Evolutionary conservation across 169 alveolate genomes (phyloP).

Genomic region (Plasmodium billcollinsi): DNA sequence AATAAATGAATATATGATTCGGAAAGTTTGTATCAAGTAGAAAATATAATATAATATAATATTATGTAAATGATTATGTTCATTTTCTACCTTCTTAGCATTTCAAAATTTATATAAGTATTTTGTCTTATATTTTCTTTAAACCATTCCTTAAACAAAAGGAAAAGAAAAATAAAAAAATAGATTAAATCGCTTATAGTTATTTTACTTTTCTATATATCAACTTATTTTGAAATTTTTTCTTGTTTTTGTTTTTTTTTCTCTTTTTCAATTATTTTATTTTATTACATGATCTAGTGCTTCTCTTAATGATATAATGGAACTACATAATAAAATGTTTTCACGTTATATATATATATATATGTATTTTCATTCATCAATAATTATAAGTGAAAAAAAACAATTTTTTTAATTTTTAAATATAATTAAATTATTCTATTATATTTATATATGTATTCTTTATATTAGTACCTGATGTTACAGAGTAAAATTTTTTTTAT

Average conservation of each 20-base stretch:
- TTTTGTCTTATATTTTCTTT: slow-evolving; percentile 51
- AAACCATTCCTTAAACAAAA: slow-evolving; percentile 52
- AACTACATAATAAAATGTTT: slow-evolving; percentile 9
- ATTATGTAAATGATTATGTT: no score
- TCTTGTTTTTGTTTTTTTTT: background rate
- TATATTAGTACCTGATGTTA: slow-evolving; percentile 26
- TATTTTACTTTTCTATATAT: background rate
- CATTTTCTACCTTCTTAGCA: slow-evolving; percentile 21
- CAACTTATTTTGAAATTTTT: background rate
- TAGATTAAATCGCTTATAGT: background rate
- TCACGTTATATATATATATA: background rate
- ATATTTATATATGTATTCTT: background rate
- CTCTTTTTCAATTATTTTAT: background rate
- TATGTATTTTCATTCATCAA: background rate
- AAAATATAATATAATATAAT: no score
- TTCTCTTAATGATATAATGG: slow-evolving; percentile 44
- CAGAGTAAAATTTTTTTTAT: slow-evolving; percentile 31
- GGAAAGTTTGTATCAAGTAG: no score
- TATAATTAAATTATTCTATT: background rate
- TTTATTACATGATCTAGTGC: slow-evolving; percentile 55
- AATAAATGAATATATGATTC: background rate
- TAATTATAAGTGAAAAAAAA: no score
- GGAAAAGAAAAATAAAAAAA: slow-evolving; percentile 5
- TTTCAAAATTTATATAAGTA: slow-evolving; percentile 40
- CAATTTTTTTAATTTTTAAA: no score